Evolutionary conservation across 352 stramenopile species (phyloP).

Genomic region (Globisporangium apiculatum): DNA sequence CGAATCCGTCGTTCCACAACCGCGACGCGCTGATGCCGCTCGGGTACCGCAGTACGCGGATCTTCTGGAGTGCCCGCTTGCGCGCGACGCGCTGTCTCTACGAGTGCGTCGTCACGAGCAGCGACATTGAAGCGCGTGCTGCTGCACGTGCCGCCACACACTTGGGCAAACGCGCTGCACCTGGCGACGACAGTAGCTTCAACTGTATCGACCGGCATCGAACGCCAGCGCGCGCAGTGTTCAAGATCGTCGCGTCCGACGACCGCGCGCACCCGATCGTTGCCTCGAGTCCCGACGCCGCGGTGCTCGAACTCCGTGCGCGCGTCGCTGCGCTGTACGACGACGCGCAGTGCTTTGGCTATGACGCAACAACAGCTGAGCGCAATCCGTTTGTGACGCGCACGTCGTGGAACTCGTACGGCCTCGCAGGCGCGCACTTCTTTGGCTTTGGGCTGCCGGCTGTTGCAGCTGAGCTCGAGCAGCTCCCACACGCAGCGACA

Average conservation of each 20-base stretch:
- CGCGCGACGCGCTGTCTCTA: constrained; percentile 81
- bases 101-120: constrained; percentile 85
- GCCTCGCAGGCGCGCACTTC: constrained; percentile 68
- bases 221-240: constrained; percentile 33
- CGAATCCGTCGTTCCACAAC: constrained; percentile 82
- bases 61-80: constrained; percentile 86
- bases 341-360: constrained; percentile 33
- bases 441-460: constrained; percentile 74
- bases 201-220: not conserved
- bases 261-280: constrained; percentile 59
- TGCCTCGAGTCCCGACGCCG: constrained; percentile 53
- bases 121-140: constrained; percentile 49
- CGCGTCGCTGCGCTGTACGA: constrained; percentile 73
- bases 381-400: constrained; percentile 67
- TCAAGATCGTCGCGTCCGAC: constrained; percentile 76
- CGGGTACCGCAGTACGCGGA: constrained; percentile 87
- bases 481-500: constrained; percentile 63
- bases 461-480: constrained; percentile 61
- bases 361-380: constrained; percentile 8
- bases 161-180: not conserved
- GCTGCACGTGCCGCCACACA: constrained; percentile 7
- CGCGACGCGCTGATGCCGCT: constrained; percentile 83
- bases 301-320: constrained; percentile 61
- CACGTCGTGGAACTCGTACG: constrained; percentile 78
- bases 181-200: not conserved